Percentiles rank a stretch among this genome's conserved stretches.
Conservation (phyloP, 176 grass and related monocot species). For the Eleusine coracana region DNA sequence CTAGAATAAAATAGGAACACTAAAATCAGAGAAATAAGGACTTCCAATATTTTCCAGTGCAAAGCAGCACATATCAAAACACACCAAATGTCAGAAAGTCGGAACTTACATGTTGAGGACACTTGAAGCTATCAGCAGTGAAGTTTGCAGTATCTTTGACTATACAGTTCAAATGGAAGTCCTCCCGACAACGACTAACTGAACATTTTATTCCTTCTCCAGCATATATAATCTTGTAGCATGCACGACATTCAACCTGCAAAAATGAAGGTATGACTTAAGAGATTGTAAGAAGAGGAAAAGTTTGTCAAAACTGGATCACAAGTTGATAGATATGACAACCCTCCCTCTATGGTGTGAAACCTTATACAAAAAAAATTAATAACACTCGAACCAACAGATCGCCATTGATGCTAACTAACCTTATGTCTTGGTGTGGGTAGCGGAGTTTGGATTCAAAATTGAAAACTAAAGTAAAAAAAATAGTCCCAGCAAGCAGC, state of each 20-base stretch:
- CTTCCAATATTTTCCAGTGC: neutral
- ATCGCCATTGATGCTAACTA: neutral
- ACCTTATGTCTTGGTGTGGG: neutral
- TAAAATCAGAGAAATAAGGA: slow-evolving; percentile 17
- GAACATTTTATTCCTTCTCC: slow-evolving; percentile 70
- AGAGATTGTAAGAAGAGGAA: slow-evolving; percentile 31
- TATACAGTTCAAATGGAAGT: slow-evolving; percentile 63
- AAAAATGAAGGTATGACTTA: slow-evolving; percentile 42
- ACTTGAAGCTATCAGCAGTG: slow-evolving; percentile 52
- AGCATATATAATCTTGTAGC: slow-evolving; percentile 64
- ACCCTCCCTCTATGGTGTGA: neutral
- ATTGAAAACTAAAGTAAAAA: neutral
- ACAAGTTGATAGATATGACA: neutral
- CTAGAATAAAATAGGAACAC: slow-evolving; percentile 1
- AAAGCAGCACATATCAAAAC: slow-evolving; percentile 25
- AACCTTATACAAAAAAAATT: neutral
- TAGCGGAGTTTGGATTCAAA: neutral
- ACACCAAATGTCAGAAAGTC: slow-evolving; percentile 10
- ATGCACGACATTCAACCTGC: slow-evolving; percentile 75
- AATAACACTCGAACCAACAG: neutral
- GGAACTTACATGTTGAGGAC: slow-evolving; percentile 82
- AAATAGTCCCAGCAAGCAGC: neutral
- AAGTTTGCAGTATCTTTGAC: slow-evolving; percentile 49
- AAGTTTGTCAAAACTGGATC: slow-evolving; percentile 25
- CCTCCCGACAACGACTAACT: slow-evolving; percentile 53